phyloP scores from a whole-genome alignment of 2,329 filamentous ascomycete genomes.

The Colletotrichum salicis region DNA sequence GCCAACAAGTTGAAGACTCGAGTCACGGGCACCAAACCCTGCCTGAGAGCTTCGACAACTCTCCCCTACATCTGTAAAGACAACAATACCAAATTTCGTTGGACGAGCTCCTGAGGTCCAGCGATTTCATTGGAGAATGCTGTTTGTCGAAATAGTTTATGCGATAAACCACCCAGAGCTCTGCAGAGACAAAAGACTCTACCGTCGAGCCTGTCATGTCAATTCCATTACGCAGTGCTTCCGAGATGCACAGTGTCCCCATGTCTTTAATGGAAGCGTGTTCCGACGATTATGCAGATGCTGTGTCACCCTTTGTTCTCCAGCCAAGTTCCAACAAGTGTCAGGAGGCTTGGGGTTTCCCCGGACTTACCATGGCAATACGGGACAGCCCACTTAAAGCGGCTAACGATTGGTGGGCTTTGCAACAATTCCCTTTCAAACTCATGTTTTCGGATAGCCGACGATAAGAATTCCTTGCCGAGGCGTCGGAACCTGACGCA shows the following conservation, averaged over 20 bases:
- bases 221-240: not conserved
- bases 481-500: not conserved
- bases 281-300: not conserved
- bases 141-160: not conserved
- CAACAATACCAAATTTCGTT: not conserved
- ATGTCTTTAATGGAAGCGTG: not conserved
- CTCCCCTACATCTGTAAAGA: not conserved
- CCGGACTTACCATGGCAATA: slow-evolving; percentile 20
- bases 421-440: not conserved
- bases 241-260: not conserved
- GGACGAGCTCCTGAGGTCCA: not conserved
- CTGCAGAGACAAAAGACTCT: not conserved
- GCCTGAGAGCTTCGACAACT: not conserved
- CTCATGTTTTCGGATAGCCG: slow-evolving; percentile 9
- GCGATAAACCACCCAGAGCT: not conserved
- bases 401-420: not conserved
- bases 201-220: not conserved
- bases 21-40: no score
- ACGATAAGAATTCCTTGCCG: slow-evolving; percentile 22
- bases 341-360: not conserved
- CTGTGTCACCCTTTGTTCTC: not conserved
- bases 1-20: not conserved
- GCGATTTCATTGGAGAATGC: not conserved
- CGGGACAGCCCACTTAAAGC: slow-evolving; percentile 7
- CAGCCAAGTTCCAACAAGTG: not conserved